Evolutionary conservation across 2,329 filamentous ascomycete species (phyloP), one percentile per base, ranked within the genome.

Genomic region (Hypoxylon sp.): DNA sequence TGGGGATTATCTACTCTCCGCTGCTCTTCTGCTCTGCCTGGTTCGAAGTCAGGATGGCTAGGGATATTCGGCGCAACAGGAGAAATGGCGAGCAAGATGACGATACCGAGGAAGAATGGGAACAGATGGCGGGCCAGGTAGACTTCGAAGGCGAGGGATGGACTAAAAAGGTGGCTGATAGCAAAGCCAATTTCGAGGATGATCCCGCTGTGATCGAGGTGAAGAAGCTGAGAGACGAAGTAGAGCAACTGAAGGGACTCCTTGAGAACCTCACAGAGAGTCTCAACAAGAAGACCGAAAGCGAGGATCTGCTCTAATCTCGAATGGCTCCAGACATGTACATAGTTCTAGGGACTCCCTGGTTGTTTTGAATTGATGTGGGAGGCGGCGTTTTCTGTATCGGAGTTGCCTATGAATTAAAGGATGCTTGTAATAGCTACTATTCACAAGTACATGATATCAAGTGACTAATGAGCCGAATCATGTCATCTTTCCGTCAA

Each of bases 51-150:
- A 83, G 84, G 11, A 84, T 85, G 5, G 93, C 93, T 0, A 82
- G 83, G 33, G 82, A 82, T 2, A 93, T 97, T 44, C 84, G 84
- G 22, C 83, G 82, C 58, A 98, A 98, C 76, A 85, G 96, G 1
- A 85, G 85, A 14, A 82, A 91, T 14, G 93, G 94, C 38, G 94
- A 97, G 70, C 91, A 91, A 2, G 96, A 99, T 70, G 96, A 99
- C 71, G 93, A 97, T 70, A 88, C 88, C 0, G 80, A 91, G 7
- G 91, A 98, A 75, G 95, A 97, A 76, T 99, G 96, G 96, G 96
- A 99, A 80, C 91, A 97, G 77, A 82, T 95, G 75, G 79, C 83
- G 7, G 82, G 82, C 5, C 85, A 91, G 54, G 76, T 95, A 18
- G 91, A 97, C 75, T 92, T 96, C 73, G 92, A 97, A 73, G 83